Evolutionary conservation across 306 rosid genomes (phyloP), one percentile per base, ranked within the genome.

Genomic region (Heteromeles arbutifolia): DNA sequence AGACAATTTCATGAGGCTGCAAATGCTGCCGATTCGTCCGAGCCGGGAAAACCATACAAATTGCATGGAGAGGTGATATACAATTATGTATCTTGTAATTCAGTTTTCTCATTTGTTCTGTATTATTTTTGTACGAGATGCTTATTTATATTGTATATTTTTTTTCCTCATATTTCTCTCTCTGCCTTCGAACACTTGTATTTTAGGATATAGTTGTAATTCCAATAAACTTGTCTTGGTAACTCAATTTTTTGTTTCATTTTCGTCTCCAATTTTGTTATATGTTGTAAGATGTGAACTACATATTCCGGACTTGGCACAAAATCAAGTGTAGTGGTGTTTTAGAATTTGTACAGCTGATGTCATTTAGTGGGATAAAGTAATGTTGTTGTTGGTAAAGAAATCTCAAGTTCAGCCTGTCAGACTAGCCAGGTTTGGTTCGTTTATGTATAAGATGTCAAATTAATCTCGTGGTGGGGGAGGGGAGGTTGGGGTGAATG

Each of bases 101-200:
- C 75, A 75, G 76, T 83, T 82, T 85, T 77, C 80, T 57, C 86
- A 74, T 89, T 84, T 85, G 74, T 74, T 83, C 74, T 74, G 44
- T 70, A 67, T 21, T 72, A 63, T 82, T 80, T 78, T 81, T 82
- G 84, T 82, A 72, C 68, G 80, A 81, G 87, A 90, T 81, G 80
- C 81, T 85, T 84, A 82, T 67, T 82, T 72, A 81, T 84, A 77
- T 82, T 88, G 97, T 90, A 88, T 88, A 89, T 93, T 83, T 85
- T 74, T n/a, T 58, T 67, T 84, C 15, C 74, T 64, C 62, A 67
- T 62, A 69, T 56, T 68, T 50, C 69, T 74, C 56, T 48, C 70
- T 72, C 76, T 72, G 80, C 73, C 66, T 63, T 70, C 64, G 44
- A 79, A 74, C 79, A 67, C 45, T 84, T 82, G 67, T 75, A 79